phyloP scores from a whole-genome alignment of 805 yeast species.

The Kluyveromyces siamensis region DNA sequence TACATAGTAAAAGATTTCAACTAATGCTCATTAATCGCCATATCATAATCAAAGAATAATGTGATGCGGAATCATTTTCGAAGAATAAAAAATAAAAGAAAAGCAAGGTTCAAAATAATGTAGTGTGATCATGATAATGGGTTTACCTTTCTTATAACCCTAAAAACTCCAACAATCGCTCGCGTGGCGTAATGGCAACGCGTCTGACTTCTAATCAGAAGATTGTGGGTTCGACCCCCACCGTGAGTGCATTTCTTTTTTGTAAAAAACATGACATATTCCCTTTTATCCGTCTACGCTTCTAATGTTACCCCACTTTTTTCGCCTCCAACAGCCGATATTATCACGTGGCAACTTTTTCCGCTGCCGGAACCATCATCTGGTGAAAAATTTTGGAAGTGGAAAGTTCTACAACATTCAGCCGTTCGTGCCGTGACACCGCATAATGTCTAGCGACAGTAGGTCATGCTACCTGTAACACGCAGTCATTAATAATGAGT shows the following conservation, averaged over 20 bases:
- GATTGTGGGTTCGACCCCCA: slow-evolving; percentile 50
- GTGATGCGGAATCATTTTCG: too few species aligned
- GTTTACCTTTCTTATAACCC: too few species aligned
- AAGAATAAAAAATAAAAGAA: too few species aligned
- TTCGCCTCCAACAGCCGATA: background rate
- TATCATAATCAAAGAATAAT: too few species aligned
- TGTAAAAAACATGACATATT: background rate
- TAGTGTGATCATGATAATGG: too few species aligned
- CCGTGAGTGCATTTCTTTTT: slow-evolving; percentile 36
- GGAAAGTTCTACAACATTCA: background rate
- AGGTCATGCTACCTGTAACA: background rate
- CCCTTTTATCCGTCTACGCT: background rate
- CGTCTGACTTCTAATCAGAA: slow-evolving; percentile 49
- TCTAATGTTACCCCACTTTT: background rate
- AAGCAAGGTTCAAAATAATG: too few species aligned
- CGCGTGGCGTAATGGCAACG: slow-evolving; percentile 50
- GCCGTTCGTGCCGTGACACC: background rate
- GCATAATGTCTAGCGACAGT: slow-evolving; percentile 4
- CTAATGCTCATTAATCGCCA: too few species aligned
- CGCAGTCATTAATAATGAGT: background rate
- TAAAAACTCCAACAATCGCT: slow-evolving; percentile 24
- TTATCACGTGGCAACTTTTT: too few species aligned
- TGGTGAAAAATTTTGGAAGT: background rate
- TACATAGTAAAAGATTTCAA: too few species aligned
- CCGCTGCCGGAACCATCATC: too few species aligned